Percentiles rank a stretch among this genome's conserved stretches.
Conservation (phyloP, 164 flowering plant species). For the Tinospora cordifolia region DNA sequence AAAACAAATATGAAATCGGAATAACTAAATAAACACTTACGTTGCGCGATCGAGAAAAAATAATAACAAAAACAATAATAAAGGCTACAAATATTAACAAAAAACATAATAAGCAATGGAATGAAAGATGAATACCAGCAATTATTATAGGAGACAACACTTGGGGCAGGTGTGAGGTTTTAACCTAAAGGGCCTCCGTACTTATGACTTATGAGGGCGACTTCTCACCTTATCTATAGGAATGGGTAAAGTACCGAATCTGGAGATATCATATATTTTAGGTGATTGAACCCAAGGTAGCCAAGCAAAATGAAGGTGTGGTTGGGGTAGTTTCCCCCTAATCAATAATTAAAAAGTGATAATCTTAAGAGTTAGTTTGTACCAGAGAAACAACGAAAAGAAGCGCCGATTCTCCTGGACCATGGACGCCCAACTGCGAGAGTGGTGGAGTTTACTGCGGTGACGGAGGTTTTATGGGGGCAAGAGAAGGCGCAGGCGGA, state of each 20-base stretch:
- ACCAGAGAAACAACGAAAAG: slow-evolving; percentile 13
- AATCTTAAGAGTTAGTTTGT: neutral
- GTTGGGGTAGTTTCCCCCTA: neutral
- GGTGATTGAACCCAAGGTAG: too few species aligned
- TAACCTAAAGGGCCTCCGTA: too few species aligned
- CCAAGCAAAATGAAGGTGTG: neutral
- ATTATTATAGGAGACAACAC: neutral
- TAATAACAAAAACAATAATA: neutral
- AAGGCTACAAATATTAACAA: neutral
- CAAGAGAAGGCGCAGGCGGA: neutral
- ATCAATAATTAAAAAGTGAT: too few species aligned
- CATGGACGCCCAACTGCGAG: neutral
- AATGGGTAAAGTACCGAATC: too few species aligned
- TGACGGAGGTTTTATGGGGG: neutral
- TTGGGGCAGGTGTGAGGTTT: neutral
- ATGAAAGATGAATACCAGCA: neutral
- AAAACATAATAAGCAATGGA: neutral
- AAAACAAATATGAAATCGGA: neutral
- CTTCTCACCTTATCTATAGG: too few species aligned
- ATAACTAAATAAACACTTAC: neutral
- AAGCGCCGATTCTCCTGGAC: slow-evolving; percentile 10
- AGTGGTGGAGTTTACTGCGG: neutral
- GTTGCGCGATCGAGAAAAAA: neutral
- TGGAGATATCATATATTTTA: too few species aligned
- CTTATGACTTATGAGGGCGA: too few species aligned